Percentiles rank a stretch among this genome's conserved stretches.
Evolutionary conservation across 2,329 filamentous ascomycete species (phyloP).

Genomic region (Claviceps pazoutovae): DNA sequence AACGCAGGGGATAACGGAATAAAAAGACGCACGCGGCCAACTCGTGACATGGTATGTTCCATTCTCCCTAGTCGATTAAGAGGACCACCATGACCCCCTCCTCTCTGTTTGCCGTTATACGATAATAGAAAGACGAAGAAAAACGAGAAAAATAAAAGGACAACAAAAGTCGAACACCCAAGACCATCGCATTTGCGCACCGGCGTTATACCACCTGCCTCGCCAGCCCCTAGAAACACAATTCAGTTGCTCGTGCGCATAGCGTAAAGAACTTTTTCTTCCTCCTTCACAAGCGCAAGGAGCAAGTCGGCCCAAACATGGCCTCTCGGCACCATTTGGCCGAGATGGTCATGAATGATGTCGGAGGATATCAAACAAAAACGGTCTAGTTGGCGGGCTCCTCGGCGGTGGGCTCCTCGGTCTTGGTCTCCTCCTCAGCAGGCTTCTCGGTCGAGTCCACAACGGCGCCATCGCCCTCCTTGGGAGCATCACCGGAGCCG

Average conservation of each 20-base stretch:
- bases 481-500: constrained; percentile 36
- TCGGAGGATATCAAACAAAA: constrained; percentile 16
- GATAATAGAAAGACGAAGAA: constrained; percentile 8
- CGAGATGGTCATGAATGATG: constrained; percentile 24
- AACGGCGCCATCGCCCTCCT: constrained; percentile 40
- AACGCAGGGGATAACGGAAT: constrained; percentile 3
- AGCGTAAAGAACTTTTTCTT: constrained; percentile 4
- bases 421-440: constrained; percentile 31
- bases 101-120: constrained; percentile 17
- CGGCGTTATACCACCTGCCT: constrained; percentile 20
- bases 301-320: constrained; percentile 13
- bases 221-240: constrained; percentile 13
- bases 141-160: constrained; percentile 14
- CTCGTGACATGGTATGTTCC: constrained; percentile 6
- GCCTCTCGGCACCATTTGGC: constrained; percentile 23
- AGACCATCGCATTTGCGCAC: constrained; percentile 21
- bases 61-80: constrained; percentile 7
- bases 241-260: constrained; percentile 12
- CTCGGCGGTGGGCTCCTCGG: constrained; percentile 26
- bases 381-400: constrained; percentile 38
- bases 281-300: constrained; percentile 5
- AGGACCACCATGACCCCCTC: constrained; percentile 9
- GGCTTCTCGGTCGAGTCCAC: constrained; percentile 17
- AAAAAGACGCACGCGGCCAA: constrained; percentile 5
- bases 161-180: constrained; percentile 12